A percentile compares a stretch with the other conserved stretches of the same genome.
These are phyloP conservation scores for Gynandropsis gynandra DNA, from an alignment of 345 rosid species.

Conservation along the genomic window DNA sequence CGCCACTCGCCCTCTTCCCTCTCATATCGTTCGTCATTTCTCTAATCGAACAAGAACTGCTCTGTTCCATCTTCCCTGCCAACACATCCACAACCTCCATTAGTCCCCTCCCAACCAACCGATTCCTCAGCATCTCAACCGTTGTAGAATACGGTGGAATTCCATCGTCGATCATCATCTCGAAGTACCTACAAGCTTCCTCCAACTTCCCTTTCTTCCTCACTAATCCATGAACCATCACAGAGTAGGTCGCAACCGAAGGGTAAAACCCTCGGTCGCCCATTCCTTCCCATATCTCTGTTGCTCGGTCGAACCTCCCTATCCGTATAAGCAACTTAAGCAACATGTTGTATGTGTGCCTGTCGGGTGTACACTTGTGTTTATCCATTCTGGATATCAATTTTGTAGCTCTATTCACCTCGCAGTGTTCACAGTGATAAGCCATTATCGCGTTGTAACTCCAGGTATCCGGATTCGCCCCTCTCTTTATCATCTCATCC, in stretches of 20 bases:
- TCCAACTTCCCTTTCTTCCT: slow-evolving; percentile 71
- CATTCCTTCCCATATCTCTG: slow-evolving; percentile 74
- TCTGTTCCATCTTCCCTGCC: slow-evolving; percentile 63
- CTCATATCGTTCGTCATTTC: slow-evolving; percentile 65
- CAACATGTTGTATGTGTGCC: slow-evolving; percentile 74
- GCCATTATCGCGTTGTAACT: slow-evolving; percentile 73
- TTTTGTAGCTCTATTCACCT: slow-evolving; percentile 59
- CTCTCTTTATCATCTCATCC: slow-evolving; percentile 56
- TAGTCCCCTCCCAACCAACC: slow-evolving; percentile 48
- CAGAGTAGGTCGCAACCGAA: slow-evolving; percentile 65
- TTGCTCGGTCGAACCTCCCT: slow-evolving; percentile 70
- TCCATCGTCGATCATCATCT: slow-evolving; percentile 89
- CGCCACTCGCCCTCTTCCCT: slow-evolving; percentile 31
- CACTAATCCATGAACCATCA: slow-evolving; percentile 72
- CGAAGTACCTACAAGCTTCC: slow-evolving; percentile 80
- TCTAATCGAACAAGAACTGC: slow-evolving; percentile 54
- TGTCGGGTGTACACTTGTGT: slow-evolving; percentile 45
- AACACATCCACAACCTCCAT: slow-evolving; percentile 57
- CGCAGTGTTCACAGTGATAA: slow-evolving; percentile 67
- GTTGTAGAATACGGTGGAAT: slow-evolving; percentile 73
- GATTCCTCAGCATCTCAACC: slow-evolving; percentile 65
- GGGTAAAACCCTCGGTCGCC: slow-evolving; percentile 59
- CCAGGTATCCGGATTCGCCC: slow-evolving; percentile 61
- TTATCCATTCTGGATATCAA: slow-evolving; percentile 61
- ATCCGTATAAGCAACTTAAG: slow-evolving; percentile 59